Conservation (phyloP, 176 grass and related monocot species). For the Secale cereale region DNA sequence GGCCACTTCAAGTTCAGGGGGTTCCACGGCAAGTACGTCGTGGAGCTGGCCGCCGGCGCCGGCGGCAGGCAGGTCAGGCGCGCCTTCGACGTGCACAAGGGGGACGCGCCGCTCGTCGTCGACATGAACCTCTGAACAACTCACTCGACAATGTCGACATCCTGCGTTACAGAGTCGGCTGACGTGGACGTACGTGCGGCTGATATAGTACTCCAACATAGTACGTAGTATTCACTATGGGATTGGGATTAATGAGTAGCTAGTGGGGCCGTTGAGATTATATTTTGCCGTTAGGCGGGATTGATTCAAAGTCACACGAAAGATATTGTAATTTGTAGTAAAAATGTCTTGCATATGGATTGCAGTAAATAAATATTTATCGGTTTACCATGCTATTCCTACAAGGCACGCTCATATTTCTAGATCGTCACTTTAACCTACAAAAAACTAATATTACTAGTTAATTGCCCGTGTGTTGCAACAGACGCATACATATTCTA, state of each 20-base stretch:
- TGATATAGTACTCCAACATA: no score
- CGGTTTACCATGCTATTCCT: no score
- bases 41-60: constrained; percentile 24
- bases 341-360: background rate
- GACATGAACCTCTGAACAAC: constrained; percentile 44
- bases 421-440: no score
- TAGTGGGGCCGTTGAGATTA: background rate
- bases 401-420: no score
- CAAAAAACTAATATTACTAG: no score
- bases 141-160: no score
- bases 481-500: no score
- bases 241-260: background rate
- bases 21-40: constrained; percentile 54
- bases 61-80: constrained; percentile 24
- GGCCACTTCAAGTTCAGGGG: constrained; percentile 67
- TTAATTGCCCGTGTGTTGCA: no score
- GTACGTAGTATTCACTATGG: no score
- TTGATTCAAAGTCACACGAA: background rate
- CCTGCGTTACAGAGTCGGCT: no score
- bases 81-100: constrained; percentile 47
- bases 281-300: background rate
- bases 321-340: background rate
- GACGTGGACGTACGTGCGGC: no score
- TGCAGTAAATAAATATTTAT: no score
- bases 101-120: constrained; percentile 40